These are phyloP conservation scores for Irpex sp. DNA, from an alignment of 1,284 basidiomycete species.

Conservation along the genomic window DNA sequence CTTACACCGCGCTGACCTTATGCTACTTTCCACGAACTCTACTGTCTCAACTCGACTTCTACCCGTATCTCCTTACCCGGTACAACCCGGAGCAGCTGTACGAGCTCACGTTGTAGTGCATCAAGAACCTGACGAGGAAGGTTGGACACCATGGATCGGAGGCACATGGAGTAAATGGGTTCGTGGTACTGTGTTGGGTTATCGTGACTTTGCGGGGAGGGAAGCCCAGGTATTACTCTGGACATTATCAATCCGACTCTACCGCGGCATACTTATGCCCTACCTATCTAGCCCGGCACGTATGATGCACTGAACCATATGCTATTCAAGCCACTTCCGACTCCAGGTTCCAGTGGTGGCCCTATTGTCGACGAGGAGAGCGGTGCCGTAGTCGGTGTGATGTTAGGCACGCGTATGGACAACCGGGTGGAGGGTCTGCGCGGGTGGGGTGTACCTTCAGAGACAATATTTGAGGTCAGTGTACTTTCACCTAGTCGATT, in stretches of 20 bases:
- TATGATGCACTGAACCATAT: conserved; percentile 64
- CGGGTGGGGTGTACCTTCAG: conserved; percentile 67
- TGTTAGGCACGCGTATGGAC: conserved; percentile 58
- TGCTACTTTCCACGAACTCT: conserved; percentile 37
- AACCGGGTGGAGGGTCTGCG: conserved; percentile 49
- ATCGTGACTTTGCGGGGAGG: conserved; percentile 53
- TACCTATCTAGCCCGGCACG: conserved; percentile 61
- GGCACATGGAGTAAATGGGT: conserved; percentile 53
- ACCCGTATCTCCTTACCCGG: conserved; percentile 67
- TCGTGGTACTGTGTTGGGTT: conserved; percentile 46
- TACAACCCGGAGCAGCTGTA: conserved; percentile 41
- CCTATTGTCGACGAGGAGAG: conserved; percentile 61
- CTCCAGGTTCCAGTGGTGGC: conserved; percentile 66
- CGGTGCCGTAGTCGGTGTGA: conserved; percentile 66
- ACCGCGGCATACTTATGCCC: no score
- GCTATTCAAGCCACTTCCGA: conserved; percentile 51
- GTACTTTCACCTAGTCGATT: neutral
- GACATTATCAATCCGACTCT: neutral
- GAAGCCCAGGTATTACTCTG: conserved; percentile 43
- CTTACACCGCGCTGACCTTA: conserved; percentile 55
- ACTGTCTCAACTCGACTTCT: conserved; percentile 35
- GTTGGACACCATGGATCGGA: conserved; percentile 48
- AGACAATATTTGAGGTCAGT: conserved; percentile 60
- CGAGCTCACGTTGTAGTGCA: conserved; percentile 52
- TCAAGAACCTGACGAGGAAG: conserved; percentile 34